phyloP scores from a whole-genome alignment of 768 basidiomycete genomes.

The Panellus pusillus region DNA sequence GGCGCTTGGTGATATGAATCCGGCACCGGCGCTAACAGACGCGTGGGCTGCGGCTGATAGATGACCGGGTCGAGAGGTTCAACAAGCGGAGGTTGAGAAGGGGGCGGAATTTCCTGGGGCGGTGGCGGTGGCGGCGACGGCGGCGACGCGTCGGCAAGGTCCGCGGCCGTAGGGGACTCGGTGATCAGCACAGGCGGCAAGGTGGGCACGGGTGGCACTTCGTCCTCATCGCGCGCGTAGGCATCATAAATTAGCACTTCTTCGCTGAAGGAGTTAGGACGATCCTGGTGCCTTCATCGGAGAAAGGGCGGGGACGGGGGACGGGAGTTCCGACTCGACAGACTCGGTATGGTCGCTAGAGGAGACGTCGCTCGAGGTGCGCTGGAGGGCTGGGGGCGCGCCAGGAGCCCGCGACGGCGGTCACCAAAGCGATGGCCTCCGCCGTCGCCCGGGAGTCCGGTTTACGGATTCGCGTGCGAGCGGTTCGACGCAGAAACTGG shows the following conservation, averaged over 20 bases:
- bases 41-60: constrained; percentile 70
- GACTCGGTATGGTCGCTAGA: constrained; percentile 69
- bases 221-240: constrained; percentile 64
- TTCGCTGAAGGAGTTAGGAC: constrained; percentile 79
- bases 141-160: constrained; percentile 19
- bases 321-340: constrained; percentile 30
- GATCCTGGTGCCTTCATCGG: constrained; percentile 44
- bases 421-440: constrained; percentile 80
- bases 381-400: constrained; percentile 31
- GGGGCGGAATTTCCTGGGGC: constrained; percentile 30
- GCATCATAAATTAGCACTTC: constrained; percentile 84
- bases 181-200: constrained; percentile 30
- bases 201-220: constrained; percentile 28
- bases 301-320: constrained; percentile 42
- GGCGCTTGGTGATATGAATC: constrained; percentile 33
- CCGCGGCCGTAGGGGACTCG: constrained; percentile 28
- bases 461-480: constrained; percentile 95
- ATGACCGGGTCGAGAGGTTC: constrained; percentile 44
- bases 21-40: constrained; percentile 38
- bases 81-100: constrained; percentile 26
- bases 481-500: constrained; percentile 86
- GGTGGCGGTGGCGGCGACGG: constrained; percentile 21
- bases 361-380: constrained; percentile 70
- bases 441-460: constrained; percentile 70
- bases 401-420: constrained; percentile 36